Percentiles rank a stretch among this genome's conserved stretches.
These are phyloP conservation scores for Soucietia sequanensis DNA, from an alignment of 805 yeast genomes.

Conservation along the genomic window DNA sequence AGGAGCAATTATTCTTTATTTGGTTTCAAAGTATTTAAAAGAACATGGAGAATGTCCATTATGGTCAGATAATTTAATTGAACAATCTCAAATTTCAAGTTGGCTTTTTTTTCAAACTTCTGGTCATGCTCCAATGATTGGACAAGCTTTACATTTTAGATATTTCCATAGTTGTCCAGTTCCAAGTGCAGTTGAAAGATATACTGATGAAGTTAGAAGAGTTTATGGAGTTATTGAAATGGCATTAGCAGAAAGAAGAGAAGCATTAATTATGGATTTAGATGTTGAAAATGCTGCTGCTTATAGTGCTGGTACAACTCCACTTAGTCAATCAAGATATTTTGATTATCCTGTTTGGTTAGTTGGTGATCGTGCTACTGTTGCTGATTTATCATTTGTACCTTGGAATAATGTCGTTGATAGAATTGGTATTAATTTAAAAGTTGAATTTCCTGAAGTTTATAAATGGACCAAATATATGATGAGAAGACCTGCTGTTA, in stretches of 20 bases:
- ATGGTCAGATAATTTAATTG: slow-evolving; percentile 76
- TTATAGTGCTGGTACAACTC: slow-evolving; percentile 84
- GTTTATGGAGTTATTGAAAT: slow-evolving; percentile 93
- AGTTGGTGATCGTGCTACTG: slow-evolving; percentile 76
- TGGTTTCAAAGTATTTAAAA: slow-evolving; percentile 65
- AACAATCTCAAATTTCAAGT: slow-evolving; percentile 78
- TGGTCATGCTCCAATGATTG: slow-evolving; percentile 98
- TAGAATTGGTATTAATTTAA: slow-evolving; percentile 84
- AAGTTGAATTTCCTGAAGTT: slow-evolving; percentile 89
- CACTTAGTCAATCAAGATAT: slow-evolving; percentile 78
- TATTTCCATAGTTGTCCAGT: slow-evolving; percentile 85
- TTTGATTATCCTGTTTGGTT: slow-evolving; percentile 95
- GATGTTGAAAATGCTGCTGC: slow-evolving; percentile 86
- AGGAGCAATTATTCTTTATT: slow-evolving; percentile 84
- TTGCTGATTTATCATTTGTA: slow-evolving; percentile 89
- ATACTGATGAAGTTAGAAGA: slow-evolving; percentile 87
- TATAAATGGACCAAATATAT: slow-evolving; percentile 93
- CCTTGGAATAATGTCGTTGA: slow-evolving; percentile 98
- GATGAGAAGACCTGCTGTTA: slow-evolving; percentile 94
- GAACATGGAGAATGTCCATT: slow-evolving; percentile 69
- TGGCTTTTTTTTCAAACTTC: slow-evolving; percentile 96
- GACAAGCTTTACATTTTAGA: slow-evolving; percentile 92
- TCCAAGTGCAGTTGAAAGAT: slow-evolving; percentile 86
- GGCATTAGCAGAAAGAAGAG: slow-evolving; percentile 92
- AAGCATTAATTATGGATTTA: slow-evolving; percentile 83